Base-by-base conservation (phyloP, 179 eudicot species). In the Spinacia oleracea region DNA sequence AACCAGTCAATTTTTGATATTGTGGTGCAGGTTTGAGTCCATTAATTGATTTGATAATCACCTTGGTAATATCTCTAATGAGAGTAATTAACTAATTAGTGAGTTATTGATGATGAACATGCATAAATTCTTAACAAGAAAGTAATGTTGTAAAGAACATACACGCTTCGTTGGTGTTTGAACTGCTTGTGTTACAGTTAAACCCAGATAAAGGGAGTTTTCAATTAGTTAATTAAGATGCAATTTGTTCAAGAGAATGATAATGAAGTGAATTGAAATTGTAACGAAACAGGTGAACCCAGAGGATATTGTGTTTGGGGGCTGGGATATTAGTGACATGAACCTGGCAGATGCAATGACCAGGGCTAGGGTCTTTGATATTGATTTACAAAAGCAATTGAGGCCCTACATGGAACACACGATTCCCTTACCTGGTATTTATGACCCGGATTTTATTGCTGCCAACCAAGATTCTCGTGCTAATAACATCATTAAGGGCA, bases 401-500 rank as follows among this genome's bases (percentile, higher is more conserved):
- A 87, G 97, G 89, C 98, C 99, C 65, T 93, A 93, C 93, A 96
- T 96, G 99, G 99, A 93, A 82, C 73, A 89, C 74, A 89, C 93
- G 96, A 90, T 91, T 83, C 99, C 99, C 38, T 97, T 96, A 58
- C 98, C 99, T 66, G 99, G 99, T 48, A 91, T 96, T 79, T 96
- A 81, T 58, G 90, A 93, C 86, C 93, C 99, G 14, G 99, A 96
- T 83, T 96, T 96, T 89, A 96, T 96, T 46, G 99, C 99, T 53
- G 98, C 99, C 2, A 96, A 96, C 69, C 99, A 93, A 80, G 98
- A 85, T 27, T 79, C 97, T 35, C 96, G 99, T 82, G 99, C 99
- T 42, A 92, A 93, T 86, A 89, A 90, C 83, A 80, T 96, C 64
- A 88, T 96, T 84, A 91, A 91, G 85, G 99, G 97, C 55, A 88